A percentile compares a stretch with the other conserved stretches of the same genome.
Evolutionary conservation across 2,329 filamentous ascomycete genomes (phyloP).

Genomic region (Cladosporium velox): DNA sequence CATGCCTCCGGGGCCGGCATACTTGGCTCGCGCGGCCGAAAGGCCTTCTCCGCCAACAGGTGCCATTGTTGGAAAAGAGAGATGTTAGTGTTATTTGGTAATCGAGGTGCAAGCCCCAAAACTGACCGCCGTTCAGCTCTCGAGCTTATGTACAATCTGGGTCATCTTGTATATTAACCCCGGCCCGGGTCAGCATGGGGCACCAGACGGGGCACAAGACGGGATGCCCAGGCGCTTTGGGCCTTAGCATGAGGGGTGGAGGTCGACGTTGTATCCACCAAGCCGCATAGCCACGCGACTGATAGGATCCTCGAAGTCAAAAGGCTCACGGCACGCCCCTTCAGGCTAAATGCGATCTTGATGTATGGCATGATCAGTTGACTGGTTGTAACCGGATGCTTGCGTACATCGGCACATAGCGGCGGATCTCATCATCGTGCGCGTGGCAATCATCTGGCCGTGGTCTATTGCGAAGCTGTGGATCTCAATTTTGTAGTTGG

Average conservation of each 20-base stretch:
- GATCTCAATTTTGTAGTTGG: background rate
- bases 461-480: background rate
- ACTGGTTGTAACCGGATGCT: background rate
- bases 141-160: slow-evolving; percentile 14
- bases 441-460: background rate
- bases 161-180: slow-evolving; percentile 13
- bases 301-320: slow-evolving; percentile 10
- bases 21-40: slow-evolving; percentile 28
- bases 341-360: slow-evolving; percentile 18
- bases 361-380: background rate
- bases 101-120: background rate
- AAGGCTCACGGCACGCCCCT: slow-evolving; percentile 11
- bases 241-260: slow-evolving; percentile 20
- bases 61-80: slow-evolving; percentile 5
- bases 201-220: slow-evolving; percentile 10
- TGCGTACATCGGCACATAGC: background rate
- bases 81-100: background rate
- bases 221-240: slow-evolving; percentile 14
- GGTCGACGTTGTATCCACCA: slow-evolving; percentile 1
- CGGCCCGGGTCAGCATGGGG: slow-evolving; percentile 13
- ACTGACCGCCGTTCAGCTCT: background rate
- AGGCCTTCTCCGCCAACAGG: slow-evolving; percentile 21
- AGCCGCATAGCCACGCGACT: slow-evolving; percentile 16
- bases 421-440: background rate
- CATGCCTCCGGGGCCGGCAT: slow-evolving; percentile 29